Conservation (phyloP, 306 rosid genomes). For the Cucurbita argyrosperma region DNA sequence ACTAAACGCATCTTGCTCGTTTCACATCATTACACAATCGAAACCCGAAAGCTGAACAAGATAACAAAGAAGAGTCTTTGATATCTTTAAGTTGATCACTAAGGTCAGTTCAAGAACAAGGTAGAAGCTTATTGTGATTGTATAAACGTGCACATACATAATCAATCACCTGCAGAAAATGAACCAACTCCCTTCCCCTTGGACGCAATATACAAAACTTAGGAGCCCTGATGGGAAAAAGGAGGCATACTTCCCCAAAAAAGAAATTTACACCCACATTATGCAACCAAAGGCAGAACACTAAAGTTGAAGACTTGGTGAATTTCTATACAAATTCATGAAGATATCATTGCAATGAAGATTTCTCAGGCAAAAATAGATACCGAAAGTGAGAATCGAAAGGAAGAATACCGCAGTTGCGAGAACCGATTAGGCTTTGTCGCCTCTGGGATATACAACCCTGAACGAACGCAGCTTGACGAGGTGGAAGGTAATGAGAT, state of each 20-base stretch:
- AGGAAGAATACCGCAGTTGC: conserved; percentile 59
- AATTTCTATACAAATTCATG: conserved; percentile 1
- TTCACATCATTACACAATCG: too few relatives aligned
- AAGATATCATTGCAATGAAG: conserved; percentile 1
- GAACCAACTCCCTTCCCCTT: neutral
- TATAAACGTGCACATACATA: neutral
- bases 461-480: conserved; percentile 50
- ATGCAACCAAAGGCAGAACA: neutral
- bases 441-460: conserved; percentile 53
- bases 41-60: neutral
- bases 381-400: conserved; percentile 59
- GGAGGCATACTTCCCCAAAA: neutral
- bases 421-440: conserved; percentile 45
- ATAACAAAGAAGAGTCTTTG: neutral
- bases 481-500: conserved; percentile 51
- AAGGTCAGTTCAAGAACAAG: neutral
- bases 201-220: neutral
- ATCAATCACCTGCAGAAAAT: neutral
- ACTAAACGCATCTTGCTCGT: too few relatives aligned
- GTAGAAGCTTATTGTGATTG: conserved; percentile 1
- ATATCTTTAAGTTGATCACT: neutral
- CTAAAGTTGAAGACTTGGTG: neutral
- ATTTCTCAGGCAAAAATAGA: conserved; percentile 34
- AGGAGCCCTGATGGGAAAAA: neutral
- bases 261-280: neutral